phyloP scores from a whole-genome alignment of 2,329 filamentous ascomycete genomes.

The Ceratocystis lukuohia region DNA sequence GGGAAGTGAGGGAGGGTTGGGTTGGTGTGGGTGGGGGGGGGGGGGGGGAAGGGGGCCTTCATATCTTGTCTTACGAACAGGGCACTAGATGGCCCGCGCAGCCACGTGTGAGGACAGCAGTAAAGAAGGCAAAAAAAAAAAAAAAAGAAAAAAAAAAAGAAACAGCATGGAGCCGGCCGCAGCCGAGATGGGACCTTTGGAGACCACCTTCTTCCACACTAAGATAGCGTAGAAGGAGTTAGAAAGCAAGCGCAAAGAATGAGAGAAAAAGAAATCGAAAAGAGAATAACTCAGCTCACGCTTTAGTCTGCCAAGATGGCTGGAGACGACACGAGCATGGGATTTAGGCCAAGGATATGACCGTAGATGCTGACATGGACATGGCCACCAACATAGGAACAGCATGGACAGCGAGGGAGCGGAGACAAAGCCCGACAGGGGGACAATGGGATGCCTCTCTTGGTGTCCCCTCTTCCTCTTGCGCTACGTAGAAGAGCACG shows the following conservation, averaged over 20 bases:
- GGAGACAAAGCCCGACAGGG: background rate
- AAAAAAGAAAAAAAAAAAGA: background rate
- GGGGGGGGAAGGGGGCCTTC: no score
- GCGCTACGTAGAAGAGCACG: background rate
- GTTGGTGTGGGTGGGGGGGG: no score
- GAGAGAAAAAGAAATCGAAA: background rate
- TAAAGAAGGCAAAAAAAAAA: background rate
- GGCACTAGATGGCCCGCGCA: background rate
- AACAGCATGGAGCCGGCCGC: background rate
- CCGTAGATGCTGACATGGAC: background rate
- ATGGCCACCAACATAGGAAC: background rate
- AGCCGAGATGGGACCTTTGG: conserved; percentile 1
- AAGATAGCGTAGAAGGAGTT: background rate
- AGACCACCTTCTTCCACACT: background rate
- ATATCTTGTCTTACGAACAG: background rate
- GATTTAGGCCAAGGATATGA: background rate
- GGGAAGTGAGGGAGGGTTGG: no score
- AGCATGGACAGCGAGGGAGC: background rate
- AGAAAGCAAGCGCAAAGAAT: background rate
- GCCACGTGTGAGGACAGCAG: conserved; percentile 1
- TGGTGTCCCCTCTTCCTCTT: background rate
- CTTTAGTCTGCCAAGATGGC: background rate
- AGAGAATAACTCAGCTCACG: background rate
- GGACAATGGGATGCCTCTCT: conserved; percentile 8
- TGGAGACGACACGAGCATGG: conserved; percentile 1